A percentile compares a stretch with the other conserved stretches of the same genome.
Evolutionary conservation across 345 rosid genomes (phyloP).

Genomic region (Citrus maxima): DNA sequence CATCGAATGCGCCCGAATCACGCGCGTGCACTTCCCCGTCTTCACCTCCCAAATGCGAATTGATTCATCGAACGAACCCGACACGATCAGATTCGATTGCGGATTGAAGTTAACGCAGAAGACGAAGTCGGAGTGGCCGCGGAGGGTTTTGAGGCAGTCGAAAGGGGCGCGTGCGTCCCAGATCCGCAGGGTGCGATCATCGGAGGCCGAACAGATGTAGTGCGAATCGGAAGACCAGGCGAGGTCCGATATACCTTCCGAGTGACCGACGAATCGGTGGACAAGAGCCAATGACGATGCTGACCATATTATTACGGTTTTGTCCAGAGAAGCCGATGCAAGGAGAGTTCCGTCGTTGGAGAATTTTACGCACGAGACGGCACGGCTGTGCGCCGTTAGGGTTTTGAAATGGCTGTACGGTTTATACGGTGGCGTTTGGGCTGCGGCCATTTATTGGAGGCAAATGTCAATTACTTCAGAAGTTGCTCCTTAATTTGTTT

Average conservation of each 20-base stretch:
- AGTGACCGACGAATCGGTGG: slow-evolving; percentile 73
- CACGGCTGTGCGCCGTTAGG: slow-evolving; percentile 58
- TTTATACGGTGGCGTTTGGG: slow-evolving; percentile 33
- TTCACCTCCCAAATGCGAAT: slow-evolving; percentile 93
- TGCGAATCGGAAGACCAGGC: slow-evolving; percentile 98
- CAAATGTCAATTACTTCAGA: background rate
- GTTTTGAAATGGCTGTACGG: slow-evolving; percentile 67
- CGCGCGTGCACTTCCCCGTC: slow-evolving; percentile 65
- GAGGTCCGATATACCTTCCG: slow-evolving; percentile 74
- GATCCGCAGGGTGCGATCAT: slow-evolving; percentile 88
- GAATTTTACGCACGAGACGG: slow-evolving; percentile 88
- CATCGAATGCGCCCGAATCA: slow-evolving; percentile 71
- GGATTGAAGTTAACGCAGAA: slow-evolving; percentile 96
- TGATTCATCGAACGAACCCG: slow-evolving; percentile 88
- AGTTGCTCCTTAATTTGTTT: background rate
- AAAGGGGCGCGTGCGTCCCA: slow-evolving; percentile 87
- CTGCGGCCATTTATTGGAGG: background rate
- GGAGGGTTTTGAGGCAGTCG: slow-evolving; percentile 80
- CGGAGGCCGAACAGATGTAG: slow-evolving; percentile 95
- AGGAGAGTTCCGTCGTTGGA: slow-evolving; percentile 84
- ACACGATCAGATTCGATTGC: slow-evolving; percentile 73
- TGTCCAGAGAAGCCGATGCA: slow-evolving; percentile 88
- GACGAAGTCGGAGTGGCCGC: slow-evolving; percentile 70
- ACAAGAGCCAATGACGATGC: slow-evolving; percentile 48
- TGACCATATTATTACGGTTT: slow-evolving; percentile 80